phyloP scores from a whole-genome alignment of 75 land plant genomes.

The Cunninghamia lanceolata region DNA sequence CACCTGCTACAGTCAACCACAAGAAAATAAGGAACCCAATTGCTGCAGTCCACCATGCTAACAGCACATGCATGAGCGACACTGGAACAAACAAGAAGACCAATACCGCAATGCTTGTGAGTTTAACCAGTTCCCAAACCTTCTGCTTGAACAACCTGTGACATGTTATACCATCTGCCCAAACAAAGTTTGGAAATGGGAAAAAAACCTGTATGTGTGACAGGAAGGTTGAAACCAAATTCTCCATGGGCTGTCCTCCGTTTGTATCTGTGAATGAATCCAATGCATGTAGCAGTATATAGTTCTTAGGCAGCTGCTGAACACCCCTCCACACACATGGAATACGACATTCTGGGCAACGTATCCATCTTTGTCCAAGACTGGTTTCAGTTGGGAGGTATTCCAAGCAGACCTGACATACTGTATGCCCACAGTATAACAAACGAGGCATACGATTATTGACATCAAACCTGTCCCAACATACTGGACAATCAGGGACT shows the following conservation, averaged over 20 bases:
- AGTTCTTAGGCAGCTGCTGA: constrained; percentile 46
- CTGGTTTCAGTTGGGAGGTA: constrained; percentile 27
- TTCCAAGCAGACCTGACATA: constrained; percentile 45
- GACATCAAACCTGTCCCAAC: constrained; percentile 40
- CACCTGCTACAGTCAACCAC: constrained; percentile 32
- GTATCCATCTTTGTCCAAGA: constrained; percentile 24
- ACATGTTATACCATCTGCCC: constrained; percentile 6
- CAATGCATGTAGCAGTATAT: constrained; percentile 36
- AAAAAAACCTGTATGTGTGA: constrained; percentile 17
- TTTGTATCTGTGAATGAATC: constrained; percentile 1
- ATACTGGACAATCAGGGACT: constrained; percentile 47
- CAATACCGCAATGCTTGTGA: constrained; percentile 18
- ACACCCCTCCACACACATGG: constrained; percentile 41
- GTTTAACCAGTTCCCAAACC: constrained; percentile 32
- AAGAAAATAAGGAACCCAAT: constrained; percentile 29
- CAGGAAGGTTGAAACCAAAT: not conserved
- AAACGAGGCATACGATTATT: constrained; percentile 30
- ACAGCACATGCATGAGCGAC: constrained; percentile 30
- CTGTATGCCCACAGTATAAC: constrained; percentile 43
- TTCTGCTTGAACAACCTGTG: constrained; percentile 30
- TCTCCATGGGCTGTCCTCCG: not conserved
- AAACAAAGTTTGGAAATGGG: constrained; percentile 19
- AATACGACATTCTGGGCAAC: constrained; percentile 46
- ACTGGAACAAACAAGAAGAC: constrained; percentile 32
- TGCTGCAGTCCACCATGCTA: constrained; percentile 46